Conservation (phyloP, 768 basidiomycete genomes). For the Nidularia pulvinata region DNA sequence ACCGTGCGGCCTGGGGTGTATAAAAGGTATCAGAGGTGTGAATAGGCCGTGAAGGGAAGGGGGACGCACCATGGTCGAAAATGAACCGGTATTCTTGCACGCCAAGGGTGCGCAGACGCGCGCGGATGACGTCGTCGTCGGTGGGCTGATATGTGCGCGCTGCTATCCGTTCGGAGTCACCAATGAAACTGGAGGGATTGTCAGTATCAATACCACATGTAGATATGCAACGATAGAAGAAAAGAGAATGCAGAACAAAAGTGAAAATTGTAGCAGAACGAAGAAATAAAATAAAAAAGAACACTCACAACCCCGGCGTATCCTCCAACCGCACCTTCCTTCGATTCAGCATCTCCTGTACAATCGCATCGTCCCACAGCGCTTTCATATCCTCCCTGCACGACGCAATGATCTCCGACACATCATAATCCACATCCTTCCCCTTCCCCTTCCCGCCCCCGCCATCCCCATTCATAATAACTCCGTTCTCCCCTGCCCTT, state of each 20-base stretch:
- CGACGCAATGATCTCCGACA: slow-evolving; percentile 55
- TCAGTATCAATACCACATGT: slow-evolving; percentile 1
- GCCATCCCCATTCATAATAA: slow-evolving; percentile 1
- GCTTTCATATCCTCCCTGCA: slow-evolving; percentile 67
- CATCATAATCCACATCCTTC: slow-evolving; percentile 50
- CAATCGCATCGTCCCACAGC: slow-evolving; percentile 66
- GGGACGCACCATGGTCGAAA: slow-evolving; percentile 58
- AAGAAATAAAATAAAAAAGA: not conserved
- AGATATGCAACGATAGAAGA: not conserved
- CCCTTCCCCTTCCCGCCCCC: slow-evolving; percentile 17
- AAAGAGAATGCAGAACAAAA: too few relatives aligned
- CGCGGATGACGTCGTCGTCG: slow-evolving; percentile 78
- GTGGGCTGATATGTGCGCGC: slow-evolving; percentile 63
- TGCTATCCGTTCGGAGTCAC: slow-evolving; percentile 69
- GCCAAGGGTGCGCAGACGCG: slow-evolving; percentile 75
- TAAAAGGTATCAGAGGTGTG: not conserved
- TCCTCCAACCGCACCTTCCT: slow-evolving; percentile 64
- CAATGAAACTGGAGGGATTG: slow-evolving; percentile 52
- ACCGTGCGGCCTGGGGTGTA: slow-evolving; percentile 45
- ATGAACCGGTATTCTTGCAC: slow-evolving; percentile 74
- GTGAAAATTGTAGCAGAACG: not conserved
- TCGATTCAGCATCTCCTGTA: slow-evolving; percentile 58
- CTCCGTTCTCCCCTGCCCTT: slow-evolving; percentile 11
- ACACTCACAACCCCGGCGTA: slow-evolving; percentile 70
- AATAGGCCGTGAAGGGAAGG: not conserved